phyloP scores from a whole-genome alignment of 2,329 filamentous ascomycete species.

The Alternaria viburni region DNA sequence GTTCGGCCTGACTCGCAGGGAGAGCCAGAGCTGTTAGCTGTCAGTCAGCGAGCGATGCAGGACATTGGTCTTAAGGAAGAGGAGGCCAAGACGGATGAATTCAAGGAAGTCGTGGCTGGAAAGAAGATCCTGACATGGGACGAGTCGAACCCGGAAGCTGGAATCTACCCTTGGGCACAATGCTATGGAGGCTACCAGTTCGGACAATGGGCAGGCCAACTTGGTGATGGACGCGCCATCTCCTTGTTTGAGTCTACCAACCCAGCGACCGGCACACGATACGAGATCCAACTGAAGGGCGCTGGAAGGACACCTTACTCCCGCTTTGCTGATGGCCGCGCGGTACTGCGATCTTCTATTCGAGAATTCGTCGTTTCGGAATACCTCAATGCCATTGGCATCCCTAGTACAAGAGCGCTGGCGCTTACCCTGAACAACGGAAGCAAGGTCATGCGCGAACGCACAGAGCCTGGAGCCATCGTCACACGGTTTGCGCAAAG shows the following conservation, averaged over 20 bases:
- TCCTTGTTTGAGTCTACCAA: conserved; percentile 91
- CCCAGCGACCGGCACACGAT: conserved; percentile 71
- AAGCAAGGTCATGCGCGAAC: conserved; percentile 74
- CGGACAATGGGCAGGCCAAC: conserved; percentile 92
- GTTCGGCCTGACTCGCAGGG: conserved; percentile 78
- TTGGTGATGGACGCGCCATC: conserved; percentile 93
- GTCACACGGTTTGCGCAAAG: conserved; percentile 89
- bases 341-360: conserved; percentile 89
- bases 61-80: conserved; percentile 77
- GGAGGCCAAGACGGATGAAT: conserved; percentile 74
- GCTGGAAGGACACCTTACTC: conserved; percentile 94
- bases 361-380: conserved; percentile 94
- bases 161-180: conserved; percentile 96
- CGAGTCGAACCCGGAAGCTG: conserved; percentile 56
- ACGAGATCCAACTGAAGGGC: conserved; percentile 93
- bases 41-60: conserved; percentile 77
- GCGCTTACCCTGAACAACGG: conserved; percentile 74
- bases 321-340: conserved; percentile 93
- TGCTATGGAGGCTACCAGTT: conserved; percentile 82
- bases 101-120: conserved; percentile 78
- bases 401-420: conserved; percentile 86
- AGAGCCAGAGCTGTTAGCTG: conserved; percentile 78
- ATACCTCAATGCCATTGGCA: conserved; percentile 80
- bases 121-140: conserved; percentile 84
- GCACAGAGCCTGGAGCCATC: conserved; percentile 86